A percentile compares a stretch with the other conserved stretches of the same genome.
phyloP scores from a whole-genome alignment of 768 basidiomycete species.

The Termitomyces bulborhizus region DNA sequence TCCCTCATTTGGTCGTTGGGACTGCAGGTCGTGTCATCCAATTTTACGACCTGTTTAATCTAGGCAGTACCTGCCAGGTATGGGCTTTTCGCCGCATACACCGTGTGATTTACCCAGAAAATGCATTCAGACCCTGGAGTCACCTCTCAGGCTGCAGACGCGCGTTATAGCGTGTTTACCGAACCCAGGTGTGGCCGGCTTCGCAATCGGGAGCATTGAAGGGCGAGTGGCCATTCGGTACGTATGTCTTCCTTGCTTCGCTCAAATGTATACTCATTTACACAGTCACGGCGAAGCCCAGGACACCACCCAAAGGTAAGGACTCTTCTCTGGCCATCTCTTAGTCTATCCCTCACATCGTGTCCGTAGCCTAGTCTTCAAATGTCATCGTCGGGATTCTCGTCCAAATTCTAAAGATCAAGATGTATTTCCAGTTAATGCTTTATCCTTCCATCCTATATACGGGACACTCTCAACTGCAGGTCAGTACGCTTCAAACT shows the following conservation, averaged over 20 bases:
- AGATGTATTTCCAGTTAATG: conserved; percentile 77
- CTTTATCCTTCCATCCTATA: conserved; percentile 78
- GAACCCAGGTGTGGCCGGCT: conserved; percentile 54
- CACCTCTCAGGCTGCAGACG: conserved; percentile 91
- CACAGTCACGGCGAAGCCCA: conserved; percentile 79
- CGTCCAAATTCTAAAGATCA: conserved; percentile 39
- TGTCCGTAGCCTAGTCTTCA: conserved; percentile 67
- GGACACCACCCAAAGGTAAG: conserved; percentile 14
- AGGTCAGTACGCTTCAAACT: conserved; percentile 28
- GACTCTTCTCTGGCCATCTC: not conserved
- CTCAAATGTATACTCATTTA: not conserved
- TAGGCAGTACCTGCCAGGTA: conserved; percentile 64
- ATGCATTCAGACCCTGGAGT: conserved; percentile 58
- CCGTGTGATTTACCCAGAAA: not conserved
- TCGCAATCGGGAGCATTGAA: conserved; percentile 81
- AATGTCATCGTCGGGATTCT: conserved; percentile 60
- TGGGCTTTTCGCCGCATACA: not conserved
- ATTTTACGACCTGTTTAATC: conserved; percentile 81
- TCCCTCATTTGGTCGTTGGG: conserved; percentile 82
- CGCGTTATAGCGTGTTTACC: conserved; percentile 80
- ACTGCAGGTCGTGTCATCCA: conserved; percentile 90
- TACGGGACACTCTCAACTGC: conserved; percentile 82
- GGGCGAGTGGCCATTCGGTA: conserved; percentile 84
- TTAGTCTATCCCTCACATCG: not conserved
- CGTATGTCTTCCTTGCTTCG: not conserved